Base-by-base conservation (phyloP, 495 filamentous ascomycete species). In the Daldinia grandis region DNA sequence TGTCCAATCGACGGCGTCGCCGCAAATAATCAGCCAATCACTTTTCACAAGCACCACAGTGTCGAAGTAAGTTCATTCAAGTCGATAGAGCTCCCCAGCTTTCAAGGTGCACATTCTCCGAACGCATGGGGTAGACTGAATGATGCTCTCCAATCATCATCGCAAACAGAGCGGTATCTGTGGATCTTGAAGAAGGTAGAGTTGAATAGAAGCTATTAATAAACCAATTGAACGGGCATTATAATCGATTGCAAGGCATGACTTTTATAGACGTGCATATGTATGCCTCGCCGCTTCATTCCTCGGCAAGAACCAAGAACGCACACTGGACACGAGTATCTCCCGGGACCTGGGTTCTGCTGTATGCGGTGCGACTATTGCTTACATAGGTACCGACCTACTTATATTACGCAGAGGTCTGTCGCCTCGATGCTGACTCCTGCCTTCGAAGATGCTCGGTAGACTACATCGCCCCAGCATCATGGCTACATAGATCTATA, bases 1-100 rank as follows among this genome's bases (percentile, higher is more conserved):
- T 53, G 15, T 30, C 49, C 49, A 53, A 53, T 53, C 25, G 49
- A 53, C 49, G 49, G 49, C 49, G 49, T 53, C 25, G 49, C 49
- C 49, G 49, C 49, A 53, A 28, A 3, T 14, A 53, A 30, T 15
- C 12, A 53, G 3, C 49, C 49, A 53, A 53, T 30, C 25, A 30
- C 15, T n/a, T 47, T 2, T 8, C 42, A 10, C 7, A 12, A 47
- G 1, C 42, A 47, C 10, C 8, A 47, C 42, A 47, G 42, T 47
- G 42, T 47, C 42, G 15, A 44, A 19, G 40, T 8, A 47, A 24
- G 24, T 12, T 12, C 9, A n/a, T 30, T 17, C 25, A 1, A 9
- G 24, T 30, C 14, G 25, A 53, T 3, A 51, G n/a, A 53, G 30
- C 9, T 10, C 44, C 24, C 49, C 24, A 53, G 49, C 24, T 53